Evolutionary conservation across 1,284 basidiomycete species (phyloP), one percentile per base, ranked within the genome.

Genomic region (Fomitopsis palustris): DNA sequence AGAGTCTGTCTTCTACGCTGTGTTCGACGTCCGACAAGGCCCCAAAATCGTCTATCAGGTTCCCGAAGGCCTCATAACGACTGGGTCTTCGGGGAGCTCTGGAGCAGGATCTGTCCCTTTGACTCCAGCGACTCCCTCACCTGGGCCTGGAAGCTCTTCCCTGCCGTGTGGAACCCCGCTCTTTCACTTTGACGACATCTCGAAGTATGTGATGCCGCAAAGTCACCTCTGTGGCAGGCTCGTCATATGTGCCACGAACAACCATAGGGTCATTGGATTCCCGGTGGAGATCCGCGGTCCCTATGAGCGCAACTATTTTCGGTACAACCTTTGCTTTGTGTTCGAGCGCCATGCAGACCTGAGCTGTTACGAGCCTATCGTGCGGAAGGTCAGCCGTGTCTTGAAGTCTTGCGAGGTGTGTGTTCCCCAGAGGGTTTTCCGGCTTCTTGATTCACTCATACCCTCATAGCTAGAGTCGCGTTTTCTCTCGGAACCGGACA

Each of bases 271-370:
- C 60, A 88, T 96, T 59, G 95, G 95, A 0, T 93, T 95, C 67
- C 95, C 96, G 3, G 87, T 92, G 53, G 84, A 90, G 62, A 79
- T 97, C 67, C 72, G 81, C 70, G 78, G 84, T 64, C 70, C 84
- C 62, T 97, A 97, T 69, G 81, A 86, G 62, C 81, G 94, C 39
- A 90, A 95, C 70, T 92, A 92, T 74, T 97, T 98, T 74, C 85
- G 92, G 68, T 99, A 95, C 78, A 99, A 98, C 70, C 76, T 98
- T 37, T 97, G 94, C 72, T 97, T 98, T 73, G 96, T 98, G 5
- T 99, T 99, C 71, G 93, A 96, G 53, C 84, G 88, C 39, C 82
- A 83, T 25, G 93, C 95, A 2, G 95, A 96, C 69, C 77, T 98
- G 43, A 92, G 92, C 67, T 95, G 94, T 57, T 99, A 97, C 74